Evolutionary conservation across 495 filamentous ascomycete species (phyloP), one percentile per base, ranked within the genome.

Genomic region (Pseudevernia furfuracea): DNA sequence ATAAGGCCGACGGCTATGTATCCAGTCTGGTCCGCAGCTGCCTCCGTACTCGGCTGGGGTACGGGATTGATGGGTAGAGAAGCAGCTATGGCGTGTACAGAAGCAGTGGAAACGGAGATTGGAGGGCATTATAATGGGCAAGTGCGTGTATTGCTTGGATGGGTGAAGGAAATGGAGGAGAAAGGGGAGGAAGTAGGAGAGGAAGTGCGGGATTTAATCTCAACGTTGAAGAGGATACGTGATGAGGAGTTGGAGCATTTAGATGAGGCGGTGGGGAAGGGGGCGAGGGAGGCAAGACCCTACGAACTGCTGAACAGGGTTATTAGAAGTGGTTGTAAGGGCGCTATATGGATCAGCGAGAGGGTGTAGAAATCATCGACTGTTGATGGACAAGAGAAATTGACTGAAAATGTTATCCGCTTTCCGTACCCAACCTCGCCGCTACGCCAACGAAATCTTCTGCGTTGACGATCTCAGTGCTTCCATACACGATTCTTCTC

Each of bases 51-150:
- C 4, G 94, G 94, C 19, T 96, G 95, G 89, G 82, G 83, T 4
- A 98, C 94, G 2, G 94, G 86, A 0, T 73, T 92, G n/a, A 81
- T 97, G 81, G 92, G 95, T 0, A 84, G 89, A 46, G 93, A 97
- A 77, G 93, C 94, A 0, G 92, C 94, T 5, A 98, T 98, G 94
- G 94, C 95, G 30, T 98, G 94, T 72, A 98, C 94, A 15, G 94
- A 98, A 76, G 94, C 94, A 8, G 92, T 98, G 37, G 94, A 98
- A 78, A 98, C 95, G 37, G 94, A 97, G 79, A 98, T 98, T 67
- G 94, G 95, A 1, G 84, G 83, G 21, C 94, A 98, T 74, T 98
- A 98, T 73, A 98, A 98, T 73, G 87, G 85, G 48, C 94, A 98
- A 77, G 89, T 98, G 39, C 75, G 89, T 58, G 79, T 81, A 46